phyloP scores from a whole-genome alignment of 192 early-diverging fungal species.

The Chytriomyces hyalinus region DNA sequence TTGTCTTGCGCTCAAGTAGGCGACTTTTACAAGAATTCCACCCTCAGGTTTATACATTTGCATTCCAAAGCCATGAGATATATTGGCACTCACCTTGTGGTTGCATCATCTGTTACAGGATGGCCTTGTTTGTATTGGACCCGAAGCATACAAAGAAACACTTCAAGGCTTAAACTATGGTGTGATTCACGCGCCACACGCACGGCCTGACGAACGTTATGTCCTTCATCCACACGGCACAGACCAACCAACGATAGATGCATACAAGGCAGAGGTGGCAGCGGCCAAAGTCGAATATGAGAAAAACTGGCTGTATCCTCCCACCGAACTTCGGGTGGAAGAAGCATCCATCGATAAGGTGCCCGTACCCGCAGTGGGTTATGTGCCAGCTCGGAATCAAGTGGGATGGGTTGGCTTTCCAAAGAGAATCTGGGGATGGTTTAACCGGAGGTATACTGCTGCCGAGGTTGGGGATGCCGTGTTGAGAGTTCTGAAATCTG shows the following conservation, averaged over 20 bases:
- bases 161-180: constrained; percentile 26
- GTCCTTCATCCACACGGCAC: constrained; percentile 20
- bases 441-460: constrained; percentile 5
- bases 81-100: neutral
- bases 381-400: neutral
- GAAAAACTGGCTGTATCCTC: constrained; percentile 5
- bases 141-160: constrained; percentile 24
- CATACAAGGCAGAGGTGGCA: constrained; percentile 10
- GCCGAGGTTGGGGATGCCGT: constrained; percentile 13
- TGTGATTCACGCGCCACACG: neutral
- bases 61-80: neutral
- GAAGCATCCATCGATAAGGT: neutral
- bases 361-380: constrained; percentile 2
- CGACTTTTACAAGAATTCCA: constrained; percentile 3
- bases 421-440: constrained; percentile 3
- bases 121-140: constrained; percentile 23
- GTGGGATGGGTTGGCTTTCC: constrained; percentile 27
- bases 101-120: neutral
- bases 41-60: constrained; percentile 11
- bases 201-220: constrained; percentile 13
- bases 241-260: neutral
- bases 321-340: neutral
- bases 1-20: constrained; percentile 4
- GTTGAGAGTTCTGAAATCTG: neutral
- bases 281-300: constrained; percentile 21